These are phyloP conservation scores for Saprolegnia parasitica DNA, from an alignment of 352 stramenopile species.

Conservation along the genomic window DNA sequence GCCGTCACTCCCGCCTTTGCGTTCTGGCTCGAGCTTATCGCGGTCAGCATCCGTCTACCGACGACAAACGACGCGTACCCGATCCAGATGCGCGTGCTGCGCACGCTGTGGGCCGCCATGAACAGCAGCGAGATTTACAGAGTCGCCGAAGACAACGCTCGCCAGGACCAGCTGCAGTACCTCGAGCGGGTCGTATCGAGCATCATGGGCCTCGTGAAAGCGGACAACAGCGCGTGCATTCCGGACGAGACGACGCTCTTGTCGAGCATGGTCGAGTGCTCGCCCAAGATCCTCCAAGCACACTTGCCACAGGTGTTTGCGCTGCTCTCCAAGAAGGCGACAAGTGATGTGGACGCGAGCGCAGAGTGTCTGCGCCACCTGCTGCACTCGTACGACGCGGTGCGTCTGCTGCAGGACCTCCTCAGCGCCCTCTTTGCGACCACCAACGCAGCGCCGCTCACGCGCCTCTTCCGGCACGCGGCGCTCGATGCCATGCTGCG, in stretches of 20 bases:
- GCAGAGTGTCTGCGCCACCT: conserved; percentile 52
- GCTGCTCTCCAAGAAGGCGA: conserved; percentile 40
- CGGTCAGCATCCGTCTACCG: conserved; percentile 45
- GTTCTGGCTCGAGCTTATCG: conserved; percentile 81
- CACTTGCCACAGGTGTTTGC: conserved; percentile 58
- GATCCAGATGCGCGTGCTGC: conserved; percentile 39
- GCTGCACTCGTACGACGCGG: conserved; percentile 73
- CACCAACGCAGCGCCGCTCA: conserved; percentile 33
- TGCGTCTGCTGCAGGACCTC: conserved; percentile 73
- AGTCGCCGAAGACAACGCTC: conserved; percentile 78
- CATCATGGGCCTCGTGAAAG: conserved; percentile 36
- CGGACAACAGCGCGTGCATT: background rate
- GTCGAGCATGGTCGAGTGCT: conserved; percentile 57
- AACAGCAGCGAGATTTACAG: conserved; percentile 74
- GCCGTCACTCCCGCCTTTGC: conserved; percentile 80
- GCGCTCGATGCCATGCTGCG: conserved; percentile 49
- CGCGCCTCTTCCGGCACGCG: conserved; percentile 43
- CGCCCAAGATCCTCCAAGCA: conserved; percentile 69
- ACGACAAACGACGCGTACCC: conserved; percentile 35
- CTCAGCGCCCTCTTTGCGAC: conserved; percentile 37
- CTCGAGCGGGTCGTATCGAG: conserved; percentile 71
- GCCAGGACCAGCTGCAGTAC: conserved; percentile 69
- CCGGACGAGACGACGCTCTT: conserved; percentile 36
- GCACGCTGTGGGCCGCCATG: conserved; percentile 60
- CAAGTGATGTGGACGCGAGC: background rate